Conservation (phyloP, 2,329 filamentous ascomycete species). For the Phoma sp. region DNA sequence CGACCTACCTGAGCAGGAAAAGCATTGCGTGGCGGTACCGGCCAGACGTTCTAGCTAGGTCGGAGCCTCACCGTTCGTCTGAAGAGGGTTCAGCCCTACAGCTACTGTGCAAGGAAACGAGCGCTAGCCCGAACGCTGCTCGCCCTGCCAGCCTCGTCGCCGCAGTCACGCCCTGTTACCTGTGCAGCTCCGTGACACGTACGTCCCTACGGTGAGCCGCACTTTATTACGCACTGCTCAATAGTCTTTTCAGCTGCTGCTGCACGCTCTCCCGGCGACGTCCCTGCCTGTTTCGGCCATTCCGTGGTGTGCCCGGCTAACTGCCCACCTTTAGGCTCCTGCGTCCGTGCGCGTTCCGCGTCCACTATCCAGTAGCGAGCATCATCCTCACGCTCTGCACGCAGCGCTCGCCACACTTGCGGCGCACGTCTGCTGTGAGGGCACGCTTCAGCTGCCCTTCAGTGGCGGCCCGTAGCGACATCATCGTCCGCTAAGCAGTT, state of each 20-base stretch:
- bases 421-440: slow-evolving; percentile 30
- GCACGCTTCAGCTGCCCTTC: slow-evolving; percentile 45
- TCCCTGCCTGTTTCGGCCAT: slow-evolving; percentile 37
- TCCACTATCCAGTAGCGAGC: slow-evolving; percentile 28
- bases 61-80: slow-evolving; percentile 21
- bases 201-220: slow-evolving; percentile 22
- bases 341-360: slow-evolving; percentile 25
- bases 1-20: slow-evolving; percentile 10
- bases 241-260: slow-evolving; percentile 12
- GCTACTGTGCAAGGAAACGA: slow-evolving; percentile 16
- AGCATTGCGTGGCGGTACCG: slow-evolving; percentile 32
- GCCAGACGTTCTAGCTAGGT: slow-evolving; percentile 26
- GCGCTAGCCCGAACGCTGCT: slow-evolving; percentile 16
- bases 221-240: slow-evolving; percentile 10
- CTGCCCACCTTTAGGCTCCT: slow-evolving; percentile 16
- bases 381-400: slow-evolving; percentile 20
- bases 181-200: slow-evolving; percentile 15
- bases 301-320: slow-evolving; percentile 27
- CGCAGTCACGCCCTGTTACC: slow-evolving; percentile 8
- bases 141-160: slow-evolving; percentile 29
- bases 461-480: slow-evolving; percentile 40
- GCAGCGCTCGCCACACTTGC: slow-evolving; percentile 40
- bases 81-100: slow-evolving; percentile 19
- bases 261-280: slow-evolving; percentile 10
- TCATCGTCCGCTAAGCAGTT: slow-evolving; percentile 17